Base-by-base conservation (phyloP, 371 early-diverging fungal genomes). In the Mucor plumbeus region DNA sequence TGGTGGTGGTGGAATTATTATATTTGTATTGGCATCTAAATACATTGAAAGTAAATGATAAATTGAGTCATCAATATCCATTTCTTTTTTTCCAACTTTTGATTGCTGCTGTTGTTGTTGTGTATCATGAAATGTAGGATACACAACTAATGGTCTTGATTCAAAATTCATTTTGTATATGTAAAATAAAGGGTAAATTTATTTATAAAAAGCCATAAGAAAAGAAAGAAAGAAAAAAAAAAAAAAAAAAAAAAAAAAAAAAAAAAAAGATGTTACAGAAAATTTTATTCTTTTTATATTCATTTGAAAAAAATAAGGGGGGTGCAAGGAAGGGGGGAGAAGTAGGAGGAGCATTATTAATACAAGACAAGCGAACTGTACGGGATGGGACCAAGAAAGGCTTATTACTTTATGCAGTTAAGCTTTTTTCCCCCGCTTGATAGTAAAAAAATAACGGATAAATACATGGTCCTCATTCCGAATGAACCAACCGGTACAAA, bases 41-140 rank as follows among this genome's bases (percentile, higher is more conserved):
- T 65, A 73, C 21, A 69, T 36, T 26, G 69, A 64, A 19, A 73
- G 59, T 17, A 69, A 36, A 35, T 73, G 69, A 41, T 69, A 63
- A 0, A 73, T 17, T 21, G 73, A 69, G 13, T 55, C 63, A 34
- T 73, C 73, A 13, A 73, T 71, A 33, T 65, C 66, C 14, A 40
- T 59, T 10, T 68, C 65, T 68, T 65, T 67, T 13, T 59, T 15
- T 5, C 38, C 59, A 14, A 53, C 31, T 14, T 26, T 13, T 9
- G 47, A n/a, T 19, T n/a, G 47, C 19, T n/a, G 47, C 19, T 43
- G 14, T 38, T 19, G 62, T 48, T 41, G 47, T 11, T 61, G 56
- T n/a, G 55, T 53, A 31, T 71, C 71, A 63, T 67, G 58, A 15
- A 67, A 67, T 34, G 47, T 48, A 13, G 66, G 66, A 35, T 66